Percentiles rank a stretch among this genome's conserved stretches.
phyloP scores from a whole-genome alignment of 2,329 filamentous ascomycete species.

The Phaeoacremonium minimum region DNA sequence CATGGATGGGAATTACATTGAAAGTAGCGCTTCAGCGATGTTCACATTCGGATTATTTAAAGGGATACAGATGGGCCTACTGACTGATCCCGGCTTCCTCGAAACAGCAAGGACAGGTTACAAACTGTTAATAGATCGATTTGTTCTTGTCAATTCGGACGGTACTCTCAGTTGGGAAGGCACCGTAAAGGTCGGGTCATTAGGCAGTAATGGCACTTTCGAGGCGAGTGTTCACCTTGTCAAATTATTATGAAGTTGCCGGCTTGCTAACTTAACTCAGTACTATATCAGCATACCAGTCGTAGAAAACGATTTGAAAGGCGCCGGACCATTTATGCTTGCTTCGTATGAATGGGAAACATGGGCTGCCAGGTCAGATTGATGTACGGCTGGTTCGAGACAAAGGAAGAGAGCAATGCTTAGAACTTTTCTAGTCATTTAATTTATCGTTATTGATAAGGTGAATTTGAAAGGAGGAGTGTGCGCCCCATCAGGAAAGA shows the following conservation, averaged over 20 bases:
- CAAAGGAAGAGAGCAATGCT: too few species aligned
- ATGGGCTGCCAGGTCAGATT: too few species aligned
- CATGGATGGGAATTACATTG: slow-evolving; percentile 37
- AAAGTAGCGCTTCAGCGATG: slow-evolving; percentile 39
- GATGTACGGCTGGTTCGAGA: too few species aligned
- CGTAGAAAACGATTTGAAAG: slow-evolving; percentile 22
- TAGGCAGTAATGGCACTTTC: slow-evolving; percentile 37
- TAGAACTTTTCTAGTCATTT: too few species aligned
- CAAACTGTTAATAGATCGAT: slow-evolving; percentile 30
- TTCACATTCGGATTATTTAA: slow-evolving; percentile 34
- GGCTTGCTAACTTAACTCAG: slow-evolving; percentile 8
- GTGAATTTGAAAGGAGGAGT: too few species aligned
- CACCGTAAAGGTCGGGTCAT: slow-evolving; percentile 41
- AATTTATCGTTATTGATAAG: too few species aligned
- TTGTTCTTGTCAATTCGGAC: slow-evolving; percentile 34
- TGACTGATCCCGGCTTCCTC: slow-evolving; percentile 18
- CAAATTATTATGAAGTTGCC: not conserved
- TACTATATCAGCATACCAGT: slow-evolving; percentile 30
- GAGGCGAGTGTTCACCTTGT: slow-evolving; percentile 26
- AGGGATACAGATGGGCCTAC: slow-evolving; percentile 27
- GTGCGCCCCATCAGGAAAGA: too few species aligned
- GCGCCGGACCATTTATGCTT: slow-evolving; percentile 23
- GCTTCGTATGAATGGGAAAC: slow-evolving; percentile 21
- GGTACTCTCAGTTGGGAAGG: slow-evolving; percentile 39
- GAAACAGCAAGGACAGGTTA: slow-evolving; percentile 30